Conservation (phyloP, 1,284 basidiomycete genomes). For the Rhodotorula glutinis region DNA sequence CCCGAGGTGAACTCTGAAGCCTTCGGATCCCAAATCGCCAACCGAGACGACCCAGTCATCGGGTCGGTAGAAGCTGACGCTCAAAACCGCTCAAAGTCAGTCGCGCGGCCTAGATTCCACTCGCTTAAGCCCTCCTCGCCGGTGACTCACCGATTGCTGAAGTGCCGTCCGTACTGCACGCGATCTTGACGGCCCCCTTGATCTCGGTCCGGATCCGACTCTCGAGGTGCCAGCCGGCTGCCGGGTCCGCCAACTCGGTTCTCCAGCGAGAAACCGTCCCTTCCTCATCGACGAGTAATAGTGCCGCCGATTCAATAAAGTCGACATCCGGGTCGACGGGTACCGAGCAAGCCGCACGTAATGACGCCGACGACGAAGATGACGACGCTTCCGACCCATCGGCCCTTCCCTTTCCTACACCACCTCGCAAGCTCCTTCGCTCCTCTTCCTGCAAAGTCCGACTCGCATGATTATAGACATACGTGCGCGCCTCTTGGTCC, state of each 20-base stretch:
- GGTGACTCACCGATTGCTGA: slow-evolving; percentile 8
- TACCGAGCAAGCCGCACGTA: background rate
- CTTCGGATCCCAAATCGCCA: slow-evolving; percentile 91
- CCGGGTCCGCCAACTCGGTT: background rate
- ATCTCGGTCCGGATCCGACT: background rate
- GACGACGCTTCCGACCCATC: too few relatives aligned
- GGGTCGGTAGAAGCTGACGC: too few relatives aligned
- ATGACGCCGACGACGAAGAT: too few relatives aligned
- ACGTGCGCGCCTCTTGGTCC: background rate
- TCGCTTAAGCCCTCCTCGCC: too few relatives aligned
- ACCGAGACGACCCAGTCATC: slow-evolving; percentile 53
- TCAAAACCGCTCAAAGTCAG: background rate
- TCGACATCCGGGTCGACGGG: background rate
- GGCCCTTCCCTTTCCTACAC: background rate
- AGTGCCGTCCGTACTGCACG: slow-evolving; percentile 4
- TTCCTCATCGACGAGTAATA: slow-evolving; percentile 1
- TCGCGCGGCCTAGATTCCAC: too few relatives aligned
- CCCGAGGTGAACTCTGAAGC: slow-evolving; percentile 91
- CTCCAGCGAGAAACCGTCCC: slow-evolving; percentile 5
- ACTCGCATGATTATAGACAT: slow-evolving; percentile 3
- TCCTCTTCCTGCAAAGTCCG: background rate
- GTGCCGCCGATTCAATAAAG: background rate
- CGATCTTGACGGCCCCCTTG: background rate
- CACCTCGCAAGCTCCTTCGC: background rate
- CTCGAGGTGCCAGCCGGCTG: background rate